Conservation (phyloP, 305 asterid genomes). For the Andrographis paniculata region DNA sequence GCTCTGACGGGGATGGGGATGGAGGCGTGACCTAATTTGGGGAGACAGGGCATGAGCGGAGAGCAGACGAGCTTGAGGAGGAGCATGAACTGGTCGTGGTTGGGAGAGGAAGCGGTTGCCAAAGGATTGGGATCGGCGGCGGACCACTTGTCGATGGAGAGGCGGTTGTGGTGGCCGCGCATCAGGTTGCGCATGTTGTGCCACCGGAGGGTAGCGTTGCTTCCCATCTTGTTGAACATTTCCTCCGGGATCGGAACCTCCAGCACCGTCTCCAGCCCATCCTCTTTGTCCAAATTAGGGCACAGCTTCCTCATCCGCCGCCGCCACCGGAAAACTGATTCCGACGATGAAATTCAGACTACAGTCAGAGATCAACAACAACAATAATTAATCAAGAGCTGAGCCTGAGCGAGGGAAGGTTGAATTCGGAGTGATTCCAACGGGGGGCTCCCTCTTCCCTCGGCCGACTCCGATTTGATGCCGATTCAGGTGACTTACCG, state of each 20-base stretch:
- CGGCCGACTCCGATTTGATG: too few relatives aligned
- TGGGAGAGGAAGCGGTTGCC: conserved; percentile 21
- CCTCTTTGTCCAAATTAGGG: conserved; percentile 73
- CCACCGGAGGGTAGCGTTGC: conserved; percentile 69
- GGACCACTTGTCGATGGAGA: too few relatives aligned
- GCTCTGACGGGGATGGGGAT: conserved; percentile 52
- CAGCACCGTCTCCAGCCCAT: conserved; percentile 76
- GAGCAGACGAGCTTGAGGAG: conserved; percentile 60
- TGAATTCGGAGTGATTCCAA: too few relatives aligned
- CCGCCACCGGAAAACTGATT: background rate
- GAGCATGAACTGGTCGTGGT: conserved; percentile 50
- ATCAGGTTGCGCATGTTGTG: conserved; percentile 60
- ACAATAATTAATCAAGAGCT: too few relatives aligned
- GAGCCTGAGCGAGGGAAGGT: too few relatives aligned
- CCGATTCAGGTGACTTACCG: too few relatives aligned
- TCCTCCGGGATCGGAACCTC: conserved; percentile 96
- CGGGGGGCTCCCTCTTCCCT: too few relatives aligned
- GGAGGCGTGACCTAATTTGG: conserved; percentile 42
- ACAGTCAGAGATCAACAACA: too few relatives aligned
- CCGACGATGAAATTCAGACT: too few relatives aligned
- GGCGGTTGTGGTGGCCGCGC: conserved; percentile 19
- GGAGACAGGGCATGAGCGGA: conserved; percentile 72
- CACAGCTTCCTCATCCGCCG: conserved; percentile 65
- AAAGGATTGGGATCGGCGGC: conserved; percentile 19
- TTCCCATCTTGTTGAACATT: conserved; percentile 78